Evolutionary conservation across 805 yeast genomes (phyloP).

Genomic region (Candida ficus): DNA sequence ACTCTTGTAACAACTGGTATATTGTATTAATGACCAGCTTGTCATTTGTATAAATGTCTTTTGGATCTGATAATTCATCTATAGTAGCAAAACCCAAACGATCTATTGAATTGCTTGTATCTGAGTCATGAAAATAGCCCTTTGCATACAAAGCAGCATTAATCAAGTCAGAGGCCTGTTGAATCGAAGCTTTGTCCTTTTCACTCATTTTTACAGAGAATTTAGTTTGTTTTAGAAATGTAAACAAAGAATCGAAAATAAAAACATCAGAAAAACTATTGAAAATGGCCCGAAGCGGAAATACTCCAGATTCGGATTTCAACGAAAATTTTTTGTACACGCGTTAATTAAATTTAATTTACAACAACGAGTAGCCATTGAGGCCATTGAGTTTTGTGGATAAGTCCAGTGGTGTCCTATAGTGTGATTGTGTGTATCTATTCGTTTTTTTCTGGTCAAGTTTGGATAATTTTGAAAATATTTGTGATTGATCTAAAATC

Average conservation of each 20-base stretch:
- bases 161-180: conserved; percentile 12
- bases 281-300: neutral
- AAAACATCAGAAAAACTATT: neutral
- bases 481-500: no score
- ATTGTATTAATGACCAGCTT: conserved; percentile 12
- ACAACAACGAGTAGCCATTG: no score
- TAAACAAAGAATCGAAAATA: neutral
- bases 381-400: no score
- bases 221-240: neutral
- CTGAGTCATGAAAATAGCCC: conserved; percentile 11
- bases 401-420: no score
- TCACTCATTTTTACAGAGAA: neutral
- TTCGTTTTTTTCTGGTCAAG: no score
- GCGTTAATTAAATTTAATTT: no score
- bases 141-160: conserved; percentile 13
- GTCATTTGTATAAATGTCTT: conserved; percentile 8
- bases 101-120: neutral
- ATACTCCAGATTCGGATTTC: neutral
- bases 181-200: conserved; percentile 7
- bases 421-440: no score
- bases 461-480: no score
- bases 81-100: conserved; percentile 2
- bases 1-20: conserved; percentile 11
- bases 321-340: neutral
- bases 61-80: conserved; percentile 2